Evolutionary conservation across 2,329 filamentous ascomycete species (phyloP).

Genomic region (Stemphylium beticola): DNA sequence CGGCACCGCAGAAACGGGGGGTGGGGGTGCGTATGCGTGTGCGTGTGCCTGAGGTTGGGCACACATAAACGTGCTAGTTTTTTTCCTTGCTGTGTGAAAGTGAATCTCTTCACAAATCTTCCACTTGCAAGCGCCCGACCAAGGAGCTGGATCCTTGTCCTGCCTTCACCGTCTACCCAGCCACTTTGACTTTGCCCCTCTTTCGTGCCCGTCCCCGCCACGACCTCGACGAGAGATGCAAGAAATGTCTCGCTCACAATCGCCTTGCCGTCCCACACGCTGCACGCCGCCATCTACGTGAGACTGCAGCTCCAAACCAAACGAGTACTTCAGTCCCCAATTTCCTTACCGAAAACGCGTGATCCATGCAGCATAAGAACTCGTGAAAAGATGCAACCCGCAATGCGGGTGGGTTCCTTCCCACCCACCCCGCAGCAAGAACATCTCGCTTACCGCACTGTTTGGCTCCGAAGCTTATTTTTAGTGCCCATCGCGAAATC

Average conservation of each 20-base stretch:
- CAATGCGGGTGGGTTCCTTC: too few relatives aligned
- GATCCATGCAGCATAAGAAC: constrained; percentile 21
- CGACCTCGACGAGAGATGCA: constrained; percentile 16
- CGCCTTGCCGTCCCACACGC: neutral
- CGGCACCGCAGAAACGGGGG: constrained; percentile 11
- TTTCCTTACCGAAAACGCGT: constrained; percentile 26
- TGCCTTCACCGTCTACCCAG: constrained; percentile 33
- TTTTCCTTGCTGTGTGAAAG: constrained; percentile 1
- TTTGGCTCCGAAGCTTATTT: constrained; percentile 26
- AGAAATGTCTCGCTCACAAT: constrained; percentile 15
- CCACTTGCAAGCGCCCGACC: constrained; percentile 40
- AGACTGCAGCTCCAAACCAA: constrained; percentile 25
- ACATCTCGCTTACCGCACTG: constrained; percentile 26
- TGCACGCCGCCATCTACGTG: constrained; percentile 19
- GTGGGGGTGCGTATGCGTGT: too few relatives aligned
- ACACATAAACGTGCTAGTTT: constrained; percentile 21
- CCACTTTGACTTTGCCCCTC: constrained; percentile 25
- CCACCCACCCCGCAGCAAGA: constrained; percentile 2
- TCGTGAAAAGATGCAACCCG: neutral
- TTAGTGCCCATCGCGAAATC: constrained; percentile 11
- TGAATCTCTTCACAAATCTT: constrained; percentile 29
- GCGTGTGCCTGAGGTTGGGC: constrained; percentile 15
- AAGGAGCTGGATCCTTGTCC: constrained; percentile 32
- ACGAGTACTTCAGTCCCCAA: too few relatives aligned
- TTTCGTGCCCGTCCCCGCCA: neutral